A percentile compares a stretch with the other conserved stretches of the same genome.
phyloP scores from a whole-genome alignment of 495 filamentous ascomycete genomes.

The Trichoderma gamsii region DNA sequence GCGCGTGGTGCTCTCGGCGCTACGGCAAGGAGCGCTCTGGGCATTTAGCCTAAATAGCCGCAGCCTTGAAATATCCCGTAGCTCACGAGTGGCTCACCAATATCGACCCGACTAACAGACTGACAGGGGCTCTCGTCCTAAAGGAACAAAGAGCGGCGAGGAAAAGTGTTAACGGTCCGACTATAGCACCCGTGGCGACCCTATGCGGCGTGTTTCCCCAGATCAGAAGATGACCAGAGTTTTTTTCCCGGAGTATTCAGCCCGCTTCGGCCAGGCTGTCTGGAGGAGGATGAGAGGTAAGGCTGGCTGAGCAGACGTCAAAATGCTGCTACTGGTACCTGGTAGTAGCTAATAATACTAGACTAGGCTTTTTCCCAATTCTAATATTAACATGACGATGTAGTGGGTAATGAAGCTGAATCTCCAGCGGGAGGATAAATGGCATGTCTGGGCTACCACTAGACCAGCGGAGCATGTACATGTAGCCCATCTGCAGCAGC shows the following conservation, averaged over 20 bases:
- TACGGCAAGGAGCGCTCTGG: slow-evolving; percentile 10
- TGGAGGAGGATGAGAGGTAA: not conserved
- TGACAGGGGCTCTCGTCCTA: slow-evolving; percentile 7
- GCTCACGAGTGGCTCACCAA: slow-evolving; percentile 8
- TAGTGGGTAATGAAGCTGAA: not conserved
- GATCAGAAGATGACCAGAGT: not conserved
- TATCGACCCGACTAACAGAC: not conserved
- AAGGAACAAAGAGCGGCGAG: not conserved
- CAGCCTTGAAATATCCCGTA: slow-evolving; percentile 8
- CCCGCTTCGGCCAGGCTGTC: not conserved
- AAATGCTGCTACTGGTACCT: not conserved
- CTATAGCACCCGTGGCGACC: not conserved
- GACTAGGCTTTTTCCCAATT: not conserved
- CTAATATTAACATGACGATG: not conserved
- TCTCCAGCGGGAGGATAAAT: not conserved
- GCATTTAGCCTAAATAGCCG: slow-evolving; percentile 7
- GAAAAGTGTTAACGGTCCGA: slow-evolving; percentile 4
- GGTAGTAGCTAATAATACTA: not conserved
- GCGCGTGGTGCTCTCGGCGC: not conserved
- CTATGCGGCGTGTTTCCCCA: not conserved
- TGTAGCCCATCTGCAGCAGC: too few species aligned
- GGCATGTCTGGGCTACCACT: too few species aligned
- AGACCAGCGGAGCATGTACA: too few species aligned
- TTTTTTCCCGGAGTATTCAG: too few species aligned
- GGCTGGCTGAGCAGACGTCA: not conserved